These are phyloP conservation scores for Tulasnella sp. DNA, from an alignment of 768 basidiomycete genomes.

Conservation along the genomic window DNA sequence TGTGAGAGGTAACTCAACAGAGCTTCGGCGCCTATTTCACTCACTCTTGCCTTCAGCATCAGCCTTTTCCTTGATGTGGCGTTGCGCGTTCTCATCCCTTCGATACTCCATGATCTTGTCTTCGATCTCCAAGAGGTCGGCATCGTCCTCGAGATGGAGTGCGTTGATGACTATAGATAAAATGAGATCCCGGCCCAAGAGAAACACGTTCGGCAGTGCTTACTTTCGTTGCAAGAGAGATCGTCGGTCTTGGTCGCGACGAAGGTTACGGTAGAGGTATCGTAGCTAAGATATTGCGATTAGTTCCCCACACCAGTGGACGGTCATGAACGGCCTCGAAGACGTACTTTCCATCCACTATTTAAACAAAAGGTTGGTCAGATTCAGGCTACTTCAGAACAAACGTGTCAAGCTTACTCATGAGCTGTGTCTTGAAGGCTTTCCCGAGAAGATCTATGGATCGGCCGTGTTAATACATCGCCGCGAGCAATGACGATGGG, in stretches of 20 bases:
- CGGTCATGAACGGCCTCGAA: not conserved
- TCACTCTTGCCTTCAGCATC: slow-evolving; percentile 53
- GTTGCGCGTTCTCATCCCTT: slow-evolving; percentile 47
- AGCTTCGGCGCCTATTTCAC: slow-evolving; percentile 13
- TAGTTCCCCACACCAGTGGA: slow-evolving; percentile 12
- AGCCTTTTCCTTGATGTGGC: slow-evolving; percentile 49
- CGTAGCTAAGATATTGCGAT: slow-evolving; percentile 50
- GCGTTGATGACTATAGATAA: slow-evolving; percentile 48
- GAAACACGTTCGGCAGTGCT: not conserved
- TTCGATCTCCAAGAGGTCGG: slow-evolving; percentile 56
- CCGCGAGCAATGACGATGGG: not conserved
- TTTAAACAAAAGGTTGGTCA: not conserved
- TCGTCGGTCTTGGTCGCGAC: slow-evolving; percentile 69
- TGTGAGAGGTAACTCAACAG: slow-evolving; percentile 41
- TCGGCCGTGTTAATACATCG: not conserved
- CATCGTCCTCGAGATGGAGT: slow-evolving; percentile 57
- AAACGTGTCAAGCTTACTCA: slow-evolving; percentile 48
- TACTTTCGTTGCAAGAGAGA: slow-evolving; percentile 42
- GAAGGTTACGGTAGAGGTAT: slow-evolving; percentile 62
- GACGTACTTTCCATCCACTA: slow-evolving; percentile 59
- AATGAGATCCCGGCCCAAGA: not conserved
- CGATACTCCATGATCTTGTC: slow-evolving; percentile 49
- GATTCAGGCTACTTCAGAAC: not conserved
- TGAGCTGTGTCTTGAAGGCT: slow-evolving; percentile 64
- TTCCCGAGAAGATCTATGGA: slow-evolving; percentile 61